These are phyloP conservation scores for Trametes punicea DNA, from an alignment of 768 basidiomycete species.

Conservation along the genomic window DNA sequence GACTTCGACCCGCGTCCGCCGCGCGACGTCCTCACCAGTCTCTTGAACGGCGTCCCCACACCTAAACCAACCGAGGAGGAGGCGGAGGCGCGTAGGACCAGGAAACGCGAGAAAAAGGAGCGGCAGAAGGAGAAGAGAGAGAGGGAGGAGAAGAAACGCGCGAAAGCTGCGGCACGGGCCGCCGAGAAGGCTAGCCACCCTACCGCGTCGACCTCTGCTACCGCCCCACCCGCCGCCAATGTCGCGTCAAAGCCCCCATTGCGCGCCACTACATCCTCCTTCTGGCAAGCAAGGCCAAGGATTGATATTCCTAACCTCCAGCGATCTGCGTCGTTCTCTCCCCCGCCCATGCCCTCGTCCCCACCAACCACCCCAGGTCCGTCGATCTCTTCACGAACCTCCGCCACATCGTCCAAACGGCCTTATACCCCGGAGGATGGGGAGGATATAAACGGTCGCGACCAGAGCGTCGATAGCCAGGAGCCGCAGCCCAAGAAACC, in stretches of 20 bases:
- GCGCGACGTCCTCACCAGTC: conserved; percentile 75
- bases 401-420: conserved; percentile 76
- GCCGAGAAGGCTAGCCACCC: conserved; percentile 24
- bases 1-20: conserved; percentile 63
- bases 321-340: conserved; percentile 71
- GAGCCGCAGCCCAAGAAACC: conserved; percentile 27
- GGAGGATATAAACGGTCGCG: conserved; percentile 33
- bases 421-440: conserved; percentile 72
- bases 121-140: conserved; percentile 26
- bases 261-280: conserved; percentile 40
- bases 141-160: conserved; percentile 32
- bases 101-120: conserved; percentile 43
- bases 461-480: conserved; percentile 24
- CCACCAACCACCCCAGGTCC: conserved; percentile 75
- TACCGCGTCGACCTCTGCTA: conserved; percentile 15
- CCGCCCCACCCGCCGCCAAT: conserved; percentile 22
- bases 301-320: conserved; percentile 70
- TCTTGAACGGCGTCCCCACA: conserved; percentile 70
- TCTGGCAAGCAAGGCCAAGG: conserved; percentile 69
- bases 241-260: conserved; percentile 20
- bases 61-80: conserved; percentile 66
- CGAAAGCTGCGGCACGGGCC: conserved; percentile 25
- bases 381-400: conserved; percentile 68
- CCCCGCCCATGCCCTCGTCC: conserved; percentile 64
- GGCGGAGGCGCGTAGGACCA: conserved; percentile 50